A percentile compares a stretch with the other conserved stretches of the same genome.
Conservation (phyloP, 148 eudicot genomes). For the Oxyria digyna region DNA sequence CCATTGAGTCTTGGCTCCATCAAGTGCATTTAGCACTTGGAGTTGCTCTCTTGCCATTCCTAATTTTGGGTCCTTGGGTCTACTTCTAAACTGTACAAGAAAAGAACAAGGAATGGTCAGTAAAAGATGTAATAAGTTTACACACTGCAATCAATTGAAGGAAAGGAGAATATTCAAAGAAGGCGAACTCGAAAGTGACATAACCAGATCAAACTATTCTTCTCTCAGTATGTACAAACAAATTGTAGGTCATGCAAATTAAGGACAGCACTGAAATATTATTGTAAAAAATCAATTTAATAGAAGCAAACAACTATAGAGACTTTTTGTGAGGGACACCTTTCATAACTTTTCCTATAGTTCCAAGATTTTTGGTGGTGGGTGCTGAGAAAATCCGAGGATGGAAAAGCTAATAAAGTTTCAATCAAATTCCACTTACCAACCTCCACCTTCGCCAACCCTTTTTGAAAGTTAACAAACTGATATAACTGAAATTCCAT, state of each 20-base stretch:
- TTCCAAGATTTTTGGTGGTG: background rate
- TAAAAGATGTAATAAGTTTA: background rate
- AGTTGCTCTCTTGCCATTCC: constrained; percentile 20
- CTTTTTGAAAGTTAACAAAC: background rate
- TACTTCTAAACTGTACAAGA: background rate
- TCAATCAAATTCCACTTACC: background rate
- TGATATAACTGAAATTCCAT: background rate
- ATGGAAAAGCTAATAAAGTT: background rate
- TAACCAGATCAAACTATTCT: background rate
- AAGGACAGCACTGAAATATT: background rate
- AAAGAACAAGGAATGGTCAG: background rate
- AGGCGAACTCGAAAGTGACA: background rate
- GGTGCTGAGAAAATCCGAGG: background rate
- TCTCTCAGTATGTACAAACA: background rate
- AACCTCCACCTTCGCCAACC: background rate
- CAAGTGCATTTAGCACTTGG: constrained; percentile 39
- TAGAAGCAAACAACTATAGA: too few relatives aligned
- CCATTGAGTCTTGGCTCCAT: constrained; percentile 42
- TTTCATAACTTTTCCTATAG: background rate
- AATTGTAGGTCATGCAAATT: background rate
- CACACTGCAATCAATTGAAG: too few relatives aligned
- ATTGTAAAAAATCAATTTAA: too few relatives aligned
- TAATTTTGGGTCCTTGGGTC: background rate
- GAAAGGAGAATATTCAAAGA: background rate
- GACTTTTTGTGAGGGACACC: too few relatives aligned